These are phyloP conservation scores for Aspergillus awamori DNA, from an alignment of 2,329 filamentous ascomycete genomes.

Conservation along the genomic window DNA sequence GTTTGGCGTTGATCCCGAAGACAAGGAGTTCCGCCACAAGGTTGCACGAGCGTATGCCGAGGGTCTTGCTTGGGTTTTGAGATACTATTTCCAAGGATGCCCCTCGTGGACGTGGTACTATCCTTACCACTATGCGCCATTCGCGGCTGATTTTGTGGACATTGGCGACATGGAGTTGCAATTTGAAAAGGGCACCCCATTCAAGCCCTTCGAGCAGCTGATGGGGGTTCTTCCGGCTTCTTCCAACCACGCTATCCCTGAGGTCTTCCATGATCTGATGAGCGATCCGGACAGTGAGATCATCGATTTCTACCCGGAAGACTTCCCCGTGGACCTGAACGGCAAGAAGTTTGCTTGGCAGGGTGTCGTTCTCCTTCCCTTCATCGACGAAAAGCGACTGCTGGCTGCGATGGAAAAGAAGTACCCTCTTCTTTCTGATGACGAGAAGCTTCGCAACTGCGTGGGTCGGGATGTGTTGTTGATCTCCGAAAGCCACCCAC, in stretches of 20 bases:
- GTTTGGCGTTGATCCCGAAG: conserved; percentile 78
- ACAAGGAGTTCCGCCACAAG: conserved; percentile 82
- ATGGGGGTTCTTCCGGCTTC: conserved; percentile 97
- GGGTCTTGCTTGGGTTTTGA: conserved; percentile 89
- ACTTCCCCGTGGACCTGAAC: conserved; percentile 91
- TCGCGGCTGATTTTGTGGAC: conserved; percentile 90
- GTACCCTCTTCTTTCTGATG: conserved; percentile 75
- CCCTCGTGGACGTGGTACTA: conserved; percentile 99
- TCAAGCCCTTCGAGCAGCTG: conserved; percentile 91
- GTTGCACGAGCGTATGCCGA: conserved; percentile 93
- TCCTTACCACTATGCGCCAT: conserved; percentile 96
- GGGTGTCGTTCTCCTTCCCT: conserved; percentile 87
- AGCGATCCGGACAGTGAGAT: conserved; percentile 84
- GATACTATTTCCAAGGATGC: conserved; percentile 98
- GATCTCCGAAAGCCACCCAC: conserved; percentile 77
- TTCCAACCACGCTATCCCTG: conserved; percentile 86
- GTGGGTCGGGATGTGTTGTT: conserved; percentile 80
- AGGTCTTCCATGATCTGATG: conserved; percentile 90
- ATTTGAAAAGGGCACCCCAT: conserved; percentile 83
- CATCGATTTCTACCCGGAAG: conserved; percentile 95
- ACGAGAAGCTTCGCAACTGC: conserved; percentile 77
- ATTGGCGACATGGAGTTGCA: conserved; percentile 75
- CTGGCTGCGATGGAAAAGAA: conserved; percentile 79
- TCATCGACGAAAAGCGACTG: conserved; percentile 89
- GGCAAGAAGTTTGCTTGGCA: conserved; percentile 99